Base-by-base conservation (phyloP, 2,329 filamentous ascomycete species). In the Diaporthe helianthi region DNA sequence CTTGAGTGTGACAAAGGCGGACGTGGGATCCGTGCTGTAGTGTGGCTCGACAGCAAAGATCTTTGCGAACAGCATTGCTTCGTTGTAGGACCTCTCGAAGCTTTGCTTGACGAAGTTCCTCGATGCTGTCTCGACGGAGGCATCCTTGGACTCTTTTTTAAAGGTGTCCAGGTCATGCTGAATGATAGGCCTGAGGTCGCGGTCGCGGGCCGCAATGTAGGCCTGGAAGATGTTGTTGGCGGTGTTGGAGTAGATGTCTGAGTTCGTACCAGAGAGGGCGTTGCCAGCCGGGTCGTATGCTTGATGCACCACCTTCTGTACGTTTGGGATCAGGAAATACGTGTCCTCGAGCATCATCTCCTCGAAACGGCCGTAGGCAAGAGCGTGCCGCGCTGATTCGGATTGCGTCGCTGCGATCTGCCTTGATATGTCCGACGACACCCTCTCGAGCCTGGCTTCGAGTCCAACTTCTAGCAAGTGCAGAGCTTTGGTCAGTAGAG, bases 401-500 rank as follows among this genome's bases (percentile, higher is more conserved):
- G 87, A 89, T 71, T 87, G 84, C 0, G 86, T 88, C 4, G 81
- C 82, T 0, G 80, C 77, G 31, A 89, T 84, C 73, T 89, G 87
- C 47, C 82, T 81, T 0, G 84, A 81, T 53, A 89, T 81, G n/a
- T 89, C 87, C 2, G 81, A 76, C 0, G 86, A 87, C 5, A 86
- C 81, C 67, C 81, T 85, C 66, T 88, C 85, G 29, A 87, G 78
- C 12, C 83, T 83, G 31, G 78, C 81, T 10, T 81, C 85, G 75
- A 87, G 87, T 31, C 84, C 86, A 31, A 88, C 84, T 71, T 89
- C 88, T 7, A 90, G 81, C 15, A 90, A 80, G 74, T 90, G 88
- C 12, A 91, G 81, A 0, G 88, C 86, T 73, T 89, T 89, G 33
- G 87, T 88, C 17, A 98, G 86, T 15, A 98, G 85, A 0, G 96